phyloP scores from a whole-genome alignment of 148 eudicot genomes.

The Nyssa sinensis region DNA sequence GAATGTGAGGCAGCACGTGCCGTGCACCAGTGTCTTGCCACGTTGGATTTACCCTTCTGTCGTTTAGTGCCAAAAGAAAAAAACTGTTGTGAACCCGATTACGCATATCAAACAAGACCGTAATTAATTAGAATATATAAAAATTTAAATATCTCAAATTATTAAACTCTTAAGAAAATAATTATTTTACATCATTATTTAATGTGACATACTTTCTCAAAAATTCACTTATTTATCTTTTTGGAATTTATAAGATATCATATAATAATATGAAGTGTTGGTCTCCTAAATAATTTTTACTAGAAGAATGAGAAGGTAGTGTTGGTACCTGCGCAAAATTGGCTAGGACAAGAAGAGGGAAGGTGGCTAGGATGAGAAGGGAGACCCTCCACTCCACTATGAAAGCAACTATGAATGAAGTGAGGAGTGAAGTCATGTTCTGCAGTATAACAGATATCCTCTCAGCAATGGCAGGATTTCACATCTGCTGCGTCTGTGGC shows the following conservation, averaged over 20 bases:
- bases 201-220: too few relatives aligned
- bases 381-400: slow-evolving; percentile 98
- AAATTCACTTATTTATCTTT: too few relatives aligned
- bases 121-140: too few relatives aligned
- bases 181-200: too few relatives aligned
- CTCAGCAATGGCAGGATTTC: slow-evolving; percentile 96
- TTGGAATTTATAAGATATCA: too few relatives aligned
- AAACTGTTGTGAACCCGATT: too few relatives aligned
- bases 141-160: too few relatives aligned
- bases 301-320: neutral
- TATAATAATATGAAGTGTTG: too few relatives aligned
- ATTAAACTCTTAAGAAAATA: too few relatives aligned
- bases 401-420: slow-evolving; percentile 97
- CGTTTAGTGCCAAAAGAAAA: slow-evolving; percentile 37
- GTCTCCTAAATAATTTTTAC: too few relatives aligned
- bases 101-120: too few relatives aligned
- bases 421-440: slow-evolving; percentile 97
- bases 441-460: slow-evolving; percentile 97
- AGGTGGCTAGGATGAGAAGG: slow-evolving; percentile 91
- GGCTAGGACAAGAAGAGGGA: slow-evolving; percentile 96
- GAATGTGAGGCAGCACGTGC: slow-evolving; percentile 57
- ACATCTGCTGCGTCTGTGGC: slow-evolving; percentile 97
- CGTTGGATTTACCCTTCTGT: slow-evolving; percentile 42
- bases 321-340: slow-evolving; percentile 93
- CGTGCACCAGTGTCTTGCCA: slow-evolving; percentile 40